Conservation (phyloP, 768 basidiomycete species). For the Pleurotus djamor region DNA sequence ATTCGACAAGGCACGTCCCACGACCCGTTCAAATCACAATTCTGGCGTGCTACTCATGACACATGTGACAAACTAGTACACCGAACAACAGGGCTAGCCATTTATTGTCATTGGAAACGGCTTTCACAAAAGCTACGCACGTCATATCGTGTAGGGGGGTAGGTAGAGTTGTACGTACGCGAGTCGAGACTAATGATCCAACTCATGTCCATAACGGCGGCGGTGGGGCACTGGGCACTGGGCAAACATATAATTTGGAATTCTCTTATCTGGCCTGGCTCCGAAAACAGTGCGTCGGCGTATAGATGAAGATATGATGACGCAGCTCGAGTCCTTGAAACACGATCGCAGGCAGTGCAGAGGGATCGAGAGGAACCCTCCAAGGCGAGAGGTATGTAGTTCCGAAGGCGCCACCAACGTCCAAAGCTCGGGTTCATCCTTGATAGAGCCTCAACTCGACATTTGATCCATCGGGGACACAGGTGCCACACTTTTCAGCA, state of each 20-base stretch:
- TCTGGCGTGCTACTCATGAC: too few species aligned
- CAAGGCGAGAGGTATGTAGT: neutral
- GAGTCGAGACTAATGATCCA: neutral
- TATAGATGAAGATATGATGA: neutral
- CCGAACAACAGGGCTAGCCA: too few species aligned
- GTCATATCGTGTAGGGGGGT: neutral
- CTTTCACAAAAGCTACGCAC: too few species aligned
- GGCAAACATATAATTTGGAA: too few species aligned
- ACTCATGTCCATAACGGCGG: too few species aligned
- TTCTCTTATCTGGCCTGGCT: too few species aligned
- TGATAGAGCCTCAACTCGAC: neutral
- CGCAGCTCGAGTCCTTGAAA: neutral
- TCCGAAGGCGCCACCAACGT: neutral
- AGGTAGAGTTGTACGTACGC: neutral
- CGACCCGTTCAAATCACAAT: neutral
- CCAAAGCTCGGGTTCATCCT: neutral
- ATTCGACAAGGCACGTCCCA: neutral
- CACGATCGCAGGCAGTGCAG: neutral
- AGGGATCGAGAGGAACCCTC: neutral
- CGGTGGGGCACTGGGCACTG: too few species aligned
- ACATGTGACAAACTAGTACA: too few species aligned
- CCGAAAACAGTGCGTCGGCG: neutral
- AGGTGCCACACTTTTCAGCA: slow-evolving; percentile 26
- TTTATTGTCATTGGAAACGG: too few species aligned
- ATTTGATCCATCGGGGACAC: neutral